Percentiles rank a stretch among this genome's conserved stretches.
These are phyloP conservation scores for Asterella californica DNA, from an alignment of 225 moss, liverwort and hornwort species.

Conservation along the genomic window DNA sequence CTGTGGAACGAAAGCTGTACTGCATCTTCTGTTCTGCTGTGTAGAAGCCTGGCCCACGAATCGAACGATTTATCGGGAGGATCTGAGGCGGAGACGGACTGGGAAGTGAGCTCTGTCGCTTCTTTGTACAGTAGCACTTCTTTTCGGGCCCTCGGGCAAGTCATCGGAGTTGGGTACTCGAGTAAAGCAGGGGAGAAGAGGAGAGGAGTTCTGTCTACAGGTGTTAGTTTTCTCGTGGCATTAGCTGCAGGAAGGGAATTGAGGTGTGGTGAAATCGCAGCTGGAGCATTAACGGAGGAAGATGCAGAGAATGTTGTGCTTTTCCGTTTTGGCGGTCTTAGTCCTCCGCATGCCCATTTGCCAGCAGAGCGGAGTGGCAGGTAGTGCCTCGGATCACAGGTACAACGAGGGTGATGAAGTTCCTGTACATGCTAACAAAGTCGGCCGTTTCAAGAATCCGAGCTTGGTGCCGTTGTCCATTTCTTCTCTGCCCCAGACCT, in stretches of 20 bases:
- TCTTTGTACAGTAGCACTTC: too few relatives aligned
- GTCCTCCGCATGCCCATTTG: slow-evolving; percentile 21
- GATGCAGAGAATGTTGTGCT: slow-evolving; percentile 16
- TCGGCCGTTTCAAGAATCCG: slow-evolving; percentile 85
- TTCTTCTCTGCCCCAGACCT: background rate
- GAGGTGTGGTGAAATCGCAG: background rate
- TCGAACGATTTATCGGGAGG: too few relatives aligned
- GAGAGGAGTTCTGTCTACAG: too few relatives aligned
- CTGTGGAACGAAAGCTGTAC: too few relatives aligned
- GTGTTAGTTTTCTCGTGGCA: too few relatives aligned
- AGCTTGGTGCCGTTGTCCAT: slow-evolving; percentile 38
- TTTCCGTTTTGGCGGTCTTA: slow-evolving; percentile 14
- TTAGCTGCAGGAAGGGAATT: background rate
- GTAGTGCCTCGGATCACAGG: slow-evolving; percentile 61
- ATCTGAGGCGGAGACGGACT: too few relatives aligned
- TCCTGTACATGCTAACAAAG: slow-evolving; percentile 88
- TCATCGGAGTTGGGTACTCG: too few relatives aligned
- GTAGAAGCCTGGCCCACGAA: too few relatives aligned
- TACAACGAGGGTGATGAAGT: slow-evolving; percentile 60
- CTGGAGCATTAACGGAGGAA: background rate
- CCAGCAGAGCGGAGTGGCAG: slow-evolving; percentile 38
- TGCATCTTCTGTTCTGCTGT: too few relatives aligned
- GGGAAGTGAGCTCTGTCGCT: too few relatives aligned
- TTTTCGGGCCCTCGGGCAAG: too few relatives aligned
- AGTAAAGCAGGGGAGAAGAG: too few relatives aligned